These are phyloP conservation scores for Penicillium taxi DNA, from an alignment of 495 filamentous ascomycete genomes.

Conservation along the genomic window DNA sequence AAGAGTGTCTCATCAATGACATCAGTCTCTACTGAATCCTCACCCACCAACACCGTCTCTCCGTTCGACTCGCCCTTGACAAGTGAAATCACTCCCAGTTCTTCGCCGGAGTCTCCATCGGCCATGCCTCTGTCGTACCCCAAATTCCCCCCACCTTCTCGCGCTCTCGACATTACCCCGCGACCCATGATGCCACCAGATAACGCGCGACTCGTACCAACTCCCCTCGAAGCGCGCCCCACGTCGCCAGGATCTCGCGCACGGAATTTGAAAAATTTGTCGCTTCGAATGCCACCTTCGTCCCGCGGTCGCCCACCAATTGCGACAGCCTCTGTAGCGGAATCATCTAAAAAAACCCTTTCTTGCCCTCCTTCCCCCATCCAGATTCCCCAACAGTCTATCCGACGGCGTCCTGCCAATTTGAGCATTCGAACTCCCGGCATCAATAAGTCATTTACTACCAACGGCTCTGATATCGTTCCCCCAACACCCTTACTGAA, in stretches of 20 bases:
- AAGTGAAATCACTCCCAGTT: constrained; percentile 86
- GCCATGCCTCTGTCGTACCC: constrained; percentile 42
- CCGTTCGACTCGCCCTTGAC: constrained; percentile 82
- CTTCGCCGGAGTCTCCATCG: constrained; percentile 80
- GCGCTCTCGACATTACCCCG: constrained; percentile 21
- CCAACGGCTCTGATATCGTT: constrained; percentile 29
- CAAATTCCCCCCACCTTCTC: constrained; percentile 28
- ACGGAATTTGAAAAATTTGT: constrained; percentile 90
- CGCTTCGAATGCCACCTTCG: constrained; percentile 67
- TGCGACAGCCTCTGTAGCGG: constrained; percentile 41
- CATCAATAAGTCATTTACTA: constrained; percentile 34
- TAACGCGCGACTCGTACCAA: constrained; percentile 20
- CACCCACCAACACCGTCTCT: constrained; percentile 90
- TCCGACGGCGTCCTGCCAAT: constrained; percentile 68
- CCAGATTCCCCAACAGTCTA: constrained; percentile 65
- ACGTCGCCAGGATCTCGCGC: constrained; percentile 62
- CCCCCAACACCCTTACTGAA: constrained; percentile 45
- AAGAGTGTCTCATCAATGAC: constrained; percentile 59
- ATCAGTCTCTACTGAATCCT: constrained; percentile 85
- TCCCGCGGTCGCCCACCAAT: constrained; percentile 41
- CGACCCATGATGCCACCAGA: constrained; percentile 13
- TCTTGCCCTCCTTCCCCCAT: constrained; percentile 79
- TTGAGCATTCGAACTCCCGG: constrained; percentile 61
- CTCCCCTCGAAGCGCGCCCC: constrained; percentile 36
- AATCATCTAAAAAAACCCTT: constrained; percentile 40